phyloP scores from a whole-genome alignment of 2,329 filamentous ascomycete species.

The Paecilomyces variotii region DNA sequence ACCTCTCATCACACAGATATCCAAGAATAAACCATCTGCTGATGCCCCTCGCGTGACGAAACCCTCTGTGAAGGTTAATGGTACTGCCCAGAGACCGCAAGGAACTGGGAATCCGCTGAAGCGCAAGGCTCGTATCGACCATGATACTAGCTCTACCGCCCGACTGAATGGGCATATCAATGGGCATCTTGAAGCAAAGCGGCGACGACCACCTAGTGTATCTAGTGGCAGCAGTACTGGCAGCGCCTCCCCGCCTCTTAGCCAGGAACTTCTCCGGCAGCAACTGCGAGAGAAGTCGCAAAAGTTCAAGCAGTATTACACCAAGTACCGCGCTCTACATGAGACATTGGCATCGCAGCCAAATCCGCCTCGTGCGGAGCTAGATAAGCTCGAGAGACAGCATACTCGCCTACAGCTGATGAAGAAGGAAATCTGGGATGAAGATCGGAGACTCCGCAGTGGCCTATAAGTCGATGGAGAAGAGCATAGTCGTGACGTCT shows the following conservation, averaged over 20 bases:
- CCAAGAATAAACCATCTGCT: conserved; percentile 17
- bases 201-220: conserved; percentile 27
- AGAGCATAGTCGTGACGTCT: not conserved
- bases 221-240: conserved; percentile 35
- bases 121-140: conserved; percentile 32
- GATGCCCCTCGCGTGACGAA: conserved; percentile 14
- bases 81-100: conserved; percentile 16
- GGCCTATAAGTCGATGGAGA: conserved; percentile 5
- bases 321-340: conserved; percentile 50
- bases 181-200: conserved; percentile 35
- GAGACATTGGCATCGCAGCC: conserved; percentile 33
- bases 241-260: conserved; percentile 32
- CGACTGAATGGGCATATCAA: conserved; percentile 19
- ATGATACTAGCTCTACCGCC: conserved; percentile 12
- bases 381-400: conserved; percentile 47
- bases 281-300: conserved; percentile 34
- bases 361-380: conserved; percentile 41
- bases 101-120: conserved; percentile 27
- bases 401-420: conserved; percentile 47
- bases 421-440: conserved; percentile 50
- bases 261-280: conserved; percentile 27
- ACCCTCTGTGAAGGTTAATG: conserved; percentile 17
- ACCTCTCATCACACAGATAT: conserved; percentile 33
- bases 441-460: conserved; percentile 29
- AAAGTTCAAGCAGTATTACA: conserved; percentile 51